phyloP scores from a whole-genome alignment of 2,329 filamentous ascomycete species.

The Aspergillus costaricaensis region DNA sequence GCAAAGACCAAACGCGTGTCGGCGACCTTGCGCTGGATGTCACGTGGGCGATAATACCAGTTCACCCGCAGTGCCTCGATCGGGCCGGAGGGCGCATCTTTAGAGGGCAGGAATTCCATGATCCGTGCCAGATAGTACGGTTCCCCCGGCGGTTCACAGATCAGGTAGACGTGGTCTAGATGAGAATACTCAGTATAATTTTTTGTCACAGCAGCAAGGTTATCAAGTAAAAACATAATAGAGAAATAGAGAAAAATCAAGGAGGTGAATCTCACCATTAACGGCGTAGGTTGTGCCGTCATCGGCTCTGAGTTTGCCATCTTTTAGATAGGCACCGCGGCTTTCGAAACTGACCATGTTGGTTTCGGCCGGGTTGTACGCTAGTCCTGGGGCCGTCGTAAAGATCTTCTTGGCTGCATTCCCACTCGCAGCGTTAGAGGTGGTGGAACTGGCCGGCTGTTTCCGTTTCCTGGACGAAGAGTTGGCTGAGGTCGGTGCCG shows the following conservation, averaged over 20 bases:
- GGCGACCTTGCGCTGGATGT: slow-evolving; percentile 87
- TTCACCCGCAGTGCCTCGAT: slow-evolving; percentile 91
- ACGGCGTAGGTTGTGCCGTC: slow-evolving; percentile 81
- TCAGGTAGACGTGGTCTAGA: slow-evolving; percentile 81
- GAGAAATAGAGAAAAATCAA: slow-evolving; percentile 19
- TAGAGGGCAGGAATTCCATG: slow-evolving; percentile 92
- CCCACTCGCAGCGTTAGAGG: slow-evolving; percentile 34
- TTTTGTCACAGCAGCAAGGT: too few relatives aligned
- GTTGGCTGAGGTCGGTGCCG: neutral
- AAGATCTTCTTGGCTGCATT: slow-evolving; percentile 40
- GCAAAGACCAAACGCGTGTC: slow-evolving; percentile 91
- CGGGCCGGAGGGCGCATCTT: slow-evolving; percentile 70
- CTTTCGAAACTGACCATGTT: slow-evolving; percentile 90
- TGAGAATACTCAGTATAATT: neutral
- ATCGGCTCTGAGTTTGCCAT: slow-evolving; percentile 81
- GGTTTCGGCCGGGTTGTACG: slow-evolving; percentile 55
- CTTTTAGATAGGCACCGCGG: slow-evolving; percentile 66
- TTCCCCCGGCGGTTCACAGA: slow-evolving; percentile 95
- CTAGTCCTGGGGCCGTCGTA: slow-evolving; percentile 35
- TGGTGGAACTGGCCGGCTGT: slow-evolving; percentile 55
- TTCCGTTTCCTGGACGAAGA: slow-evolving; percentile 78
- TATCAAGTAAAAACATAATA: neutral
- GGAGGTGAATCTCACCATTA: slow-evolving; percentile 70
- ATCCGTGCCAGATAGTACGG: slow-evolving; percentile 97
- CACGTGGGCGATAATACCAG: slow-evolving; percentile 96